Conservation (phyloP, 768 basidiomycete species). For the Aureoboletus auriporus region DNA sequence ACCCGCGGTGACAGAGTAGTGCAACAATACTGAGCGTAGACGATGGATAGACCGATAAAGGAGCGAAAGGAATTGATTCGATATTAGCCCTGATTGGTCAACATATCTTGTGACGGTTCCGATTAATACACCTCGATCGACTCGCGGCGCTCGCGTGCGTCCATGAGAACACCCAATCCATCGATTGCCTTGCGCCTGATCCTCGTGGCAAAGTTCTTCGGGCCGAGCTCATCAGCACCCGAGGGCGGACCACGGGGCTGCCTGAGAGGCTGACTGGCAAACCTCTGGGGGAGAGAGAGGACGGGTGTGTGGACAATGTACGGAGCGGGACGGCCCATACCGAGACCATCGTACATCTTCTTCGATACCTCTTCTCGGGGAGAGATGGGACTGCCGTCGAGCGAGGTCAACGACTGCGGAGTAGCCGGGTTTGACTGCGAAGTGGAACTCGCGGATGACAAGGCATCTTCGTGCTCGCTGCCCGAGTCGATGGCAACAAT, state of each 20-base stretch:
- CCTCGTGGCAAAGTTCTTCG: constrained; percentile 85
- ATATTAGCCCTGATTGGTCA: constrained; percentile 8
- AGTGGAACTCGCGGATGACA: constrained; percentile 56
- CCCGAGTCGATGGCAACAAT: constrained; percentile 54
- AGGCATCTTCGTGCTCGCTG: constrained; percentile 51
- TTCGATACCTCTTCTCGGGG: constrained; percentile 84
- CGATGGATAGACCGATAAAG: constrained; percentile 7
- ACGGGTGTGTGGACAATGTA: constrained; percentile 15
- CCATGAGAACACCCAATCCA: constrained; percentile 74
- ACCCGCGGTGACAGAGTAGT: constrained; percentile 7
- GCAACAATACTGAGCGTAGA: constrained; percentile 15
- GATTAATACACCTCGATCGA: constrained; percentile 64
- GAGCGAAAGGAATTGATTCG: constrained; percentile 18
- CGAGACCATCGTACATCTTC: constrained; percentile 85
- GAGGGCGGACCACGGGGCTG: constrained; percentile 89
- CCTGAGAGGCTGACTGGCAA: constrained; percentile 70
- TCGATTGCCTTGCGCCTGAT: constrained; percentile 83
- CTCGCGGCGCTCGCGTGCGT: constrained; percentile 76
- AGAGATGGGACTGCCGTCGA: constrained; percentile 54
- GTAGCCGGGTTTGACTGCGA: constrained; percentile 74
- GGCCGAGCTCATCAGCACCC: constrained; percentile 79
- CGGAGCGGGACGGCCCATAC: constrained; percentile 70
- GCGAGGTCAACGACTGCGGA: constrained; percentile 65
- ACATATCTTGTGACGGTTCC: constrained; percentile 6
- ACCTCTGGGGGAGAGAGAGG: constrained; percentile 41